Evolutionary conservation across 202 grass and related monocot species (phyloP), one percentile per base, ranked within the genome.

Genomic region (Hordeum pubiflorum): DNA sequence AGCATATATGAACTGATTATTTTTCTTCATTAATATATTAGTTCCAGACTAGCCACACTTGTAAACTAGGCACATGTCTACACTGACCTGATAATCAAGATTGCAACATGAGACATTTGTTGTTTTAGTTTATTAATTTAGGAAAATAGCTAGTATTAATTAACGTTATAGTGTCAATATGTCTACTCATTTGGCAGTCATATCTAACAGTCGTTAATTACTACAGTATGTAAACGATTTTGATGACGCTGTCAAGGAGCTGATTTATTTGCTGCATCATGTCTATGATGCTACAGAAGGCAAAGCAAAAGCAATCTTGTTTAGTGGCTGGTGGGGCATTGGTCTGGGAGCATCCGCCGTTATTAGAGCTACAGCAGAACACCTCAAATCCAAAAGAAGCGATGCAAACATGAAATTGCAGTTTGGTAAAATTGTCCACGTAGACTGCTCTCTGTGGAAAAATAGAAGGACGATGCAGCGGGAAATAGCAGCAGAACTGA

Each of bases 161-260:
- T 52, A 1, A 61, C 1, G 13, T 6, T 31, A 61, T 65, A 36
- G 1, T 38, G 4, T 2, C 18, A 36, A 36, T 64, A 64, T 24
- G 23, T 44, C 0, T 44, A 44, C 27, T 29, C 0, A 54, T 54
- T 9, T 29, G 14, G 13, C 0, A 72, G 13, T 72, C 41, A 48
- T 50, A 50, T 48, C 13, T 50, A 31, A 72, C 4, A 50, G 3
- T 24, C 1, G 17, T 31, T 18, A 2, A 18, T 50, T 18, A 10
- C 14, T 50, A 10, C 43, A 52, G 69, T 0, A 0, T 0, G 24
- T 10, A 31, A 2, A 0, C 0, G 14, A 72, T 72, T 31, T 72
- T 2, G 23, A 72, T 10, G 23, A 67, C 13, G 9, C 33, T 0
- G 18, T 67, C 9, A 6, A 38, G n/a, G 1, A 67, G 0, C 1